Conservation (phyloP, 768 basidiomycete species). For the Tylopilus sp. region DNA sequence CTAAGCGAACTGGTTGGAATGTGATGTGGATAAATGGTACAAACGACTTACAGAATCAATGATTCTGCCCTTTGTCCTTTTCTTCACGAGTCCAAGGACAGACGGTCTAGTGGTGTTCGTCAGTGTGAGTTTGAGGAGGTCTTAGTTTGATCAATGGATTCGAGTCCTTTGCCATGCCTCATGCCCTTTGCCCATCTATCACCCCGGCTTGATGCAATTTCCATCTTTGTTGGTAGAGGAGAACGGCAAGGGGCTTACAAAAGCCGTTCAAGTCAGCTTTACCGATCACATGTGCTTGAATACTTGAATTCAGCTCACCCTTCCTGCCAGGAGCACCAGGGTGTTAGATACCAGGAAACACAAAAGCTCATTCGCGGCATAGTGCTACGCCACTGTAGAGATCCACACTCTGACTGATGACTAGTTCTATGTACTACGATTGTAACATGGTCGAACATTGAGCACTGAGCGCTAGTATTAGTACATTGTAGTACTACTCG, state of each 20-base stretch:
- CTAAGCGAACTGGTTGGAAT: neutral
- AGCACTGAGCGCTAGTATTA: no score
- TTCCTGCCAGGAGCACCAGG: constrained; percentile 20
- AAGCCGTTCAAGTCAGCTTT: constrained; percentile 9
- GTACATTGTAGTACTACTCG: neutral
- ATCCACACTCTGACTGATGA: constrained; percentile 4
- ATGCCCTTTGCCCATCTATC: constrained; percentile 8
- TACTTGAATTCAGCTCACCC: constrained; percentile 13
- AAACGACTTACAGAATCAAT: constrained; percentile 5
- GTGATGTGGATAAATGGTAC: neutral
- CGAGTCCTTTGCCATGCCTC: constrained; percentile 14
- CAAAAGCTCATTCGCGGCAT: constrained; percentile 12
- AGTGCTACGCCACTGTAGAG: constrained; percentile 11
- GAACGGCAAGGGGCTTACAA: constrained; percentile 9
- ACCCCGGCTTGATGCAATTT: constrained; percentile 6
- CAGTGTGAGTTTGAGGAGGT: neutral
- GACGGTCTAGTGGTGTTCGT: no score
- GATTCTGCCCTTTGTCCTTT: neutral
- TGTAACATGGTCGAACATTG: constrained; percentile 4
- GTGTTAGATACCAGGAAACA: constrained; percentile 14
- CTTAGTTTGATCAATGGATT: neutral
- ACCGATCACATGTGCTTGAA: constrained; percentile 17
- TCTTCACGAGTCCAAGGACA: neutral
- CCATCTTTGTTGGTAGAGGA: constrained; percentile 13
- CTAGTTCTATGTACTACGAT: neutral